These are phyloP conservation scores for Cytospora leucostoma DNA, from an alignment of 2,329 filamentous ascomycete genomes.

Conservation along the genomic window DNA sequence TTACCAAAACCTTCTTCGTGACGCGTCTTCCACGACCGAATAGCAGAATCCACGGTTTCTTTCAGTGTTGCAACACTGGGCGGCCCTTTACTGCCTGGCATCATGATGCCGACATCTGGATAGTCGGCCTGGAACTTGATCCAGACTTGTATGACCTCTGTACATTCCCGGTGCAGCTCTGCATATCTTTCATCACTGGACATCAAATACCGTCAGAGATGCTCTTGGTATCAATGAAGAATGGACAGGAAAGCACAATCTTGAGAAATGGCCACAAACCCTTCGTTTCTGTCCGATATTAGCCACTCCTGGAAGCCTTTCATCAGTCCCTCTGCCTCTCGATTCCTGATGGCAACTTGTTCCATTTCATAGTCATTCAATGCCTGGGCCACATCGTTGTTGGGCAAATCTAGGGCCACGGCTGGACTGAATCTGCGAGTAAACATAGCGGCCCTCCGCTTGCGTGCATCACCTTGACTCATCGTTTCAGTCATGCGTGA, in stretches of 20 bases:
- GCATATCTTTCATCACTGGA: too few species aligned
- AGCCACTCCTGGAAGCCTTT: neutral
- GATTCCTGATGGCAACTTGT: neutral
- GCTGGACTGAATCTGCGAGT: neutral
- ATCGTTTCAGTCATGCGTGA: too few species aligned
- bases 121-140: neutral
- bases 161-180: neutral
- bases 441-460: neutral
- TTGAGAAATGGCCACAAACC: too few species aligned
- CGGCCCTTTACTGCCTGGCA: neutral
- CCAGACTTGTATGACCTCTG: neutral
- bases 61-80: neutral
- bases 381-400: slow-evolving; percentile 33
- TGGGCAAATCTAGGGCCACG: slow-evolving; percentile 23
- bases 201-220: too few species aligned
- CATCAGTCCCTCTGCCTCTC: neutral
- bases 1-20: neutral
- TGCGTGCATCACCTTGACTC: too few species aligned
- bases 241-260: too few species aligned
- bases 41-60: neutral
- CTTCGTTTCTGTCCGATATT: too few species aligned
- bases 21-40: neutral
- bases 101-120: neutral
- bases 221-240: too few species aligned
- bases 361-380: neutral